phyloP scores from a whole-genome alignment of 176 grass and related monocot genomes.

The Oryza glaberrima region DNA sequence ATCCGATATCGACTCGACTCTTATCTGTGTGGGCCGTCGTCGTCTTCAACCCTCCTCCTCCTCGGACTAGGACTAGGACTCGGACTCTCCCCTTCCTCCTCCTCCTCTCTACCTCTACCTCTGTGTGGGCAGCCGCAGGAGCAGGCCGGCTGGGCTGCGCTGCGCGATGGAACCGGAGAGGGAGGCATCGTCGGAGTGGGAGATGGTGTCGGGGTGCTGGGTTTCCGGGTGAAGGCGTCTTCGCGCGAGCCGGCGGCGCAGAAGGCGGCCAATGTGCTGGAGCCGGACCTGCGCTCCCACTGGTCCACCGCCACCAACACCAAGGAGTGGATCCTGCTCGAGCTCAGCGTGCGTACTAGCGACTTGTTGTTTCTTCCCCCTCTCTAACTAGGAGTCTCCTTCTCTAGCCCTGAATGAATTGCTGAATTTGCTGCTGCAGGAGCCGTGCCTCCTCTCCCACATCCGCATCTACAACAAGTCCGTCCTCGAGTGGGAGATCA shows the following conservation, averaged over 20 bases:
- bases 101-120: no score
- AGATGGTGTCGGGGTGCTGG: constrained; percentile 53
- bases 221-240: constrained; percentile 79
- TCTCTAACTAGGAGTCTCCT: no score
- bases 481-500: constrained; percentile 95
- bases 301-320: constrained; percentile 92
- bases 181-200: constrained; percentile 61
- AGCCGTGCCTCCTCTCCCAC: constrained; percentile 88
- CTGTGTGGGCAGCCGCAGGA: no score
- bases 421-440: constrained; percentile 32
- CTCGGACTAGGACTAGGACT: no score
- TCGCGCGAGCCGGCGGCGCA: constrained; percentile 82
- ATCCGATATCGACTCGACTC: no score
- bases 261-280: constrained; percentile 76
- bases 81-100: neutral
- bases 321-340: constrained; percentile 98
- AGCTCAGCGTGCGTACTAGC: constrained; percentile 55
- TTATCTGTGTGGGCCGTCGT: neutral
- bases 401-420: no score
- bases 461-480: constrained; percentile 96
- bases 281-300: constrained; percentile 85
- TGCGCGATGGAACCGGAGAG: constrained; percentile 4
- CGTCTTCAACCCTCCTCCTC: neutral
- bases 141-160: neutral
- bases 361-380: no score